Percentiles rank a stretch among this genome's conserved stretches.
Conservation (phyloP, 495 filamentous ascomycete genomes). For the Oidiodendron maius region DNA sequence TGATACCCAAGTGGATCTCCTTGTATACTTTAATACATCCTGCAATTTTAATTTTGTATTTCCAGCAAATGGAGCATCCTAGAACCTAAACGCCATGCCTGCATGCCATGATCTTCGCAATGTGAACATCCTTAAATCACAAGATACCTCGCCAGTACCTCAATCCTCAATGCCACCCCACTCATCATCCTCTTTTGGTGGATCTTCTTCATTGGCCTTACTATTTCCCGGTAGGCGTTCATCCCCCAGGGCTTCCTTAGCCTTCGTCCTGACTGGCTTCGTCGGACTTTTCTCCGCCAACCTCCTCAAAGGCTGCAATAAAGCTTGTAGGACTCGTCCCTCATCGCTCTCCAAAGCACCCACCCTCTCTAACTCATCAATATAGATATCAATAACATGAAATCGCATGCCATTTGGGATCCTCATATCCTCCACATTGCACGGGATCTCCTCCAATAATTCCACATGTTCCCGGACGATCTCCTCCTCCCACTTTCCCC, state of each 20-base stretch:
- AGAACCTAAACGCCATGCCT: slow-evolving; percentile 20
- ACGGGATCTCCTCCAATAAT: slow-evolving; percentile 33
- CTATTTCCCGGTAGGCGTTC: slow-evolving; percentile 56
- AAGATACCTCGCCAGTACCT: not conserved
- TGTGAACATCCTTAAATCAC: not conserved
- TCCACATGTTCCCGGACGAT: slow-evolving; percentile 18
- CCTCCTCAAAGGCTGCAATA: slow-evolving; percentile 56
- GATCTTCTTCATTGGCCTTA: slow-evolving; percentile 23
- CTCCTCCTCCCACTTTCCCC: slow-evolving; percentile 28
- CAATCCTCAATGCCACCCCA: slow-evolving; percentile 75
- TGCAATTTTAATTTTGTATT: slow-evolving; percentile 15
- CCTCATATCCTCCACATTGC: slow-evolving; percentile 38
- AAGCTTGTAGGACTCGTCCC: slow-evolving; percentile 35
- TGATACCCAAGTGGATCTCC: slow-evolving; percentile 20
- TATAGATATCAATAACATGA: slow-evolving; percentile 86
- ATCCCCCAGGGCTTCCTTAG: slow-evolving; percentile 68
- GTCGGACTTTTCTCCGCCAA: slow-evolving; percentile 50
- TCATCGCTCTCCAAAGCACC: slow-evolving; percentile 45
- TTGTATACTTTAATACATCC: slow-evolving; percentile 9
- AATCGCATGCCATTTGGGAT: slow-evolving; percentile 78
- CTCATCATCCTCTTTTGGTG: slow-evolving; percentile 33
- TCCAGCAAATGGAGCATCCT: slow-evolving; percentile 5
- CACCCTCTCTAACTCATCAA: slow-evolving; percentile 75
- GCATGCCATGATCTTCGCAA: not conserved
- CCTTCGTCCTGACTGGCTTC: slow-evolving; percentile 67